Percentiles rank a stretch among this genome's conserved stretches.
Evolutionary conservation across 176 grass and related monocot genomes (phyloP).

Genomic region (Guadua angustifolia): DNA sequence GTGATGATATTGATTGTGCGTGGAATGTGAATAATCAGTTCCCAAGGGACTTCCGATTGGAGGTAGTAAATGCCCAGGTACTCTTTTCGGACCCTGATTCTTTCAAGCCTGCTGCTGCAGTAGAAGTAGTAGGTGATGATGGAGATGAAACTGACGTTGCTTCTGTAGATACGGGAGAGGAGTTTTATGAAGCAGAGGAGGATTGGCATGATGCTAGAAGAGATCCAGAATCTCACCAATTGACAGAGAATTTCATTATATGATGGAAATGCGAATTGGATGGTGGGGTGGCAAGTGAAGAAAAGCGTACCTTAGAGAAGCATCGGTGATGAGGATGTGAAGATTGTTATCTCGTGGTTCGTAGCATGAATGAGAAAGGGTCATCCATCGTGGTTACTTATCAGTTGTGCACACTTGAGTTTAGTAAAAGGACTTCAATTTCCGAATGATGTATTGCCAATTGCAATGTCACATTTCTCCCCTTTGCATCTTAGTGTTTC

Average conservation of each 20-base stretch:
- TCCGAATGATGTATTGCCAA: no score
- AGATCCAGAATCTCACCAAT: conserved; percentile 68
- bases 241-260: conserved; percentile 48
- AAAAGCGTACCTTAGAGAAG: conserved; percentile 39
- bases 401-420: no score
- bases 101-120: conserved; percentile 57
- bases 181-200: conserved; percentile 98
- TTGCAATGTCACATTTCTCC: no score
- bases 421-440: no score
- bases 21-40: conserved; percentile 94
- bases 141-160: conserved; percentile 85
- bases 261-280: conserved; percentile 39
- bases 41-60: conserved; percentile 78
- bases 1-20: conserved; percentile 83
- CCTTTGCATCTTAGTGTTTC: no score
- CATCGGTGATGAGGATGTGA: conserved; percentile 51
- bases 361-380: conserved; percentile 35
- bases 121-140: conserved; percentile 71
- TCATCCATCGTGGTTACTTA: no score
- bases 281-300: conserved; percentile 37
- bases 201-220: conserved; percentile 84
- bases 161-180: conserved; percentile 75
- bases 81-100: conserved; percentile 79
- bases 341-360: conserved; percentile 52
- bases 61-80: conserved; percentile 84